phyloP scores from a whole-genome alignment of 129 eudicot species.

The Pulicaria dysenterica region DNA sequence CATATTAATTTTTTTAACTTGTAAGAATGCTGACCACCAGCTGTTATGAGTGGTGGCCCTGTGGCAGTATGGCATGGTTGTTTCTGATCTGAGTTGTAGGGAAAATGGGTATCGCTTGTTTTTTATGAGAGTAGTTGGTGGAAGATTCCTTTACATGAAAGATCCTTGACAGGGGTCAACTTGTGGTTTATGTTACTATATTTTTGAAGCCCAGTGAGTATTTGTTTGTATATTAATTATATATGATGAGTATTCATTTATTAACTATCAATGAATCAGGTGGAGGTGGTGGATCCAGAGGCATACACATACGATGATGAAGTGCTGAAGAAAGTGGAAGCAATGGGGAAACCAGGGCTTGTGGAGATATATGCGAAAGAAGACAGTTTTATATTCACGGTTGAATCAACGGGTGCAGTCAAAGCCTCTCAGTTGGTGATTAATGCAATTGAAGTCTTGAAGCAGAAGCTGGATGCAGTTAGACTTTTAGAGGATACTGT shows the following conservation, averaged over 20 bases:
- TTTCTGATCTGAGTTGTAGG: no score
- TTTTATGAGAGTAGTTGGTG: no score
- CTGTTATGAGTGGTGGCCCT: no score
- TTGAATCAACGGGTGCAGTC: conserved; percentile 89
- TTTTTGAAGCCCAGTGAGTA: neutral
- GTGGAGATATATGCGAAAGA: conserved; percentile 89
- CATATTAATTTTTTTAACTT: no score
- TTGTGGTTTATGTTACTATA: no score
- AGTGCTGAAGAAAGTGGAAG: conserved; percentile 88
- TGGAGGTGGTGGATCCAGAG: conserved; percentile 78
- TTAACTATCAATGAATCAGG: conserved; percentile 36
- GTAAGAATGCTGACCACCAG: no score
- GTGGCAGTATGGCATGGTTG: no score
- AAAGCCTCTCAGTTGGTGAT: conserved; percentile 89
- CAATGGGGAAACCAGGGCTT: conserved; percentile 92
- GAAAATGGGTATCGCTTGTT: no score
- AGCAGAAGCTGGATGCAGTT: conserved; percentile 96
- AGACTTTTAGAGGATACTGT: conserved; percentile 86
- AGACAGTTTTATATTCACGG: conserved; percentile 91
- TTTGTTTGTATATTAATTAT: neutral
- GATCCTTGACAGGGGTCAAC: no score
- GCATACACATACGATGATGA: conserved; percentile 94
- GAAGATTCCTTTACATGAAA: no score
- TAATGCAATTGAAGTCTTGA: conserved; percentile 85
- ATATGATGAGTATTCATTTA: neutral